Evolutionary conservation across 306 rosid genomes (phyloP).

Genomic region (Ochetophila trinervis): DNA sequence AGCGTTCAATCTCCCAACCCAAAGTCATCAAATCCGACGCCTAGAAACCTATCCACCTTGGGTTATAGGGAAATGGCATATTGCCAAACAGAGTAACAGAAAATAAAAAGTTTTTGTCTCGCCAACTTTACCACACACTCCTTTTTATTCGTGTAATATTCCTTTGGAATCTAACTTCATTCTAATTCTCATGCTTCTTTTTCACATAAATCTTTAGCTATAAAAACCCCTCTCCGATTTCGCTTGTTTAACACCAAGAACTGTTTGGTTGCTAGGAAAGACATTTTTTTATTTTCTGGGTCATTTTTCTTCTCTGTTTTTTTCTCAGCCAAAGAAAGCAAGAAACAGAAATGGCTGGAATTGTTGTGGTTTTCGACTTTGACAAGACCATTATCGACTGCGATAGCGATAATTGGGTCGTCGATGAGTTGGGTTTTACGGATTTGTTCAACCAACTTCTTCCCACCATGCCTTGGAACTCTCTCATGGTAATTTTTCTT

Average conservation of each 20-base stretch:
- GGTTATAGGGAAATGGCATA: neutral
- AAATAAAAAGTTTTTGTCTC: neutral
- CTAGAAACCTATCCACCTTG: neutral
- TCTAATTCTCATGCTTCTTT: neutral
- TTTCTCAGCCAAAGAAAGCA: neutral
- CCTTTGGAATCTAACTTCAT: conserved; percentile 31
- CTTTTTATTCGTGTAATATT: conserved; percentile 38
- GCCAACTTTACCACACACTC: neutral
- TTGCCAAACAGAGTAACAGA: neutral
- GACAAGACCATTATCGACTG: conserved; percentile 78
- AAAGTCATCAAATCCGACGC: conserved; percentile 28
- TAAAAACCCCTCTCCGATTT: conserved; percentile 29
- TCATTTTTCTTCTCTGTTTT: neutral
- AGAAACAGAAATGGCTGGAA: conserved; percentile 46
- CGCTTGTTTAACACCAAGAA: neutral
- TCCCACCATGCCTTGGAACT: conserved; percentile 88
- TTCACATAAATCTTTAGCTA: conserved; percentile 20
- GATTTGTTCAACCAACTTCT: conserved; percentile 63
- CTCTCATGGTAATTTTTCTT: conserved; percentile 54
- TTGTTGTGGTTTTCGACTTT: conserved; percentile 66
- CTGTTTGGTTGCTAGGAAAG: neutral
- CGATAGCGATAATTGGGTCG: conserved; percentile 78
- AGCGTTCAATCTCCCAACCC: conserved; percentile 13
- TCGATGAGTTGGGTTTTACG: conserved; percentile 62
- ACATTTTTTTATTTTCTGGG: neutral